Evolutionary conservation across 805 yeast genomes (phyloP).

Genomic region (Blastobotrys robertii): DNA sequence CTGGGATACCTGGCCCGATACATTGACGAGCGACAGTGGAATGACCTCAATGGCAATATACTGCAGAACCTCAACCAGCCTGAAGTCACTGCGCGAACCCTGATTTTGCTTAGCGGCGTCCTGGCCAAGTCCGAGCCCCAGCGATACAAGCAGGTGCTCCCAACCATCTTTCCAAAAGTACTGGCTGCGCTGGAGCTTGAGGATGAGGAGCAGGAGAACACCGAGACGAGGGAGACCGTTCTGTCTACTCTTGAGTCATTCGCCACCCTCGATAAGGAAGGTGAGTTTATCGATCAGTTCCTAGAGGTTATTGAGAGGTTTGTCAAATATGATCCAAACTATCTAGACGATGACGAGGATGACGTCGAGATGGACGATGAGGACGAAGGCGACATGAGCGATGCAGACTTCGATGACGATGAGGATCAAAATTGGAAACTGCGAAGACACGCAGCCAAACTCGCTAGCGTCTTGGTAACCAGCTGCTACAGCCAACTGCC

Average conservation of each 20-base stretch:
- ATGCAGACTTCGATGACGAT: conserved; percentile 30
- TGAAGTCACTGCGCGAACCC: conserved; percentile 1
- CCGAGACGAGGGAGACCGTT: conserved; percentile 44
- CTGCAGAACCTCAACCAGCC: conserved; percentile 9
- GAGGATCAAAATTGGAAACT: conserved; percentile 57
- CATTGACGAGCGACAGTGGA: conserved; percentile 22
- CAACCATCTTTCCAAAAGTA: conserved; percentile 9
- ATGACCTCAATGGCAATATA: conserved; percentile 13
- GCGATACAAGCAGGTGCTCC: conserved; percentile 7
- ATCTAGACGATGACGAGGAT: conserved; percentile 18
- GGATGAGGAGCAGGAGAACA: conserved; percentile 36
- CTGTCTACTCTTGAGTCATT: conserved; percentile 33
- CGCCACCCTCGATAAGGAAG: conserved; percentile 30
- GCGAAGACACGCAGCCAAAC: conserved; percentile 41
- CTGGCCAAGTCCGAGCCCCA: conserved; percentile 20
- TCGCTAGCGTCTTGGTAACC: conserved; percentile 33
- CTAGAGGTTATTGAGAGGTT: conserved; percentile 27
- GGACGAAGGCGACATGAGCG: conserved; percentile 29
- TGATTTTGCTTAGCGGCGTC: conserved; percentile 17
- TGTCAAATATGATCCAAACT: conserved; percentile 40
- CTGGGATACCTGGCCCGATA: conserved; percentile 34
- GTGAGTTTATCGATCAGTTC: conserved; percentile 22
- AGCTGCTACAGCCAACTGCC: conserved; percentile 31
- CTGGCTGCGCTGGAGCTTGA: conserved; percentile 17
- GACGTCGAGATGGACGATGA: conserved; percentile 19